Percentiles rank a stretch among this genome's conserved stretches.
Evolutionary conservation across 495 filamentous ascomycete species (phyloP).

Genomic region (Tuber indicum): DNA sequence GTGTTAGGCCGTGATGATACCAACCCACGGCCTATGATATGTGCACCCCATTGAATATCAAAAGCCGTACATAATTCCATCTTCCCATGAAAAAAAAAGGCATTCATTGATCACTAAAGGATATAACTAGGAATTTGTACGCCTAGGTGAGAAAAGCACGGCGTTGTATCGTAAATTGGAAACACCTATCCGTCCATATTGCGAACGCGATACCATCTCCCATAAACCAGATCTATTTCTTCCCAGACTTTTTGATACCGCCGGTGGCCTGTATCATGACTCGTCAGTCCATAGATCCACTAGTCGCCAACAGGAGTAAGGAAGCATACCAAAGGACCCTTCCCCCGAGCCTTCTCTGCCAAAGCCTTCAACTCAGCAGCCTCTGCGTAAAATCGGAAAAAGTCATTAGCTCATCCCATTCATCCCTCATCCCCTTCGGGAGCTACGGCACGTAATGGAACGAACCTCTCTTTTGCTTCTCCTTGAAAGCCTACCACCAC

Average conservation of each 20-base stretch:
- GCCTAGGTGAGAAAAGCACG: background rate
- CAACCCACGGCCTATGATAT: background rate
- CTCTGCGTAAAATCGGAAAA: constrained; percentile 17
- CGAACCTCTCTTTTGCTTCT: constrained; percentile 36
- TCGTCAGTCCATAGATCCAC: constrained; percentile 13
- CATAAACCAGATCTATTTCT: constrained; percentile 30
- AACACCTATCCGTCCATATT: background rate
- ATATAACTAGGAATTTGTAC: background rate
- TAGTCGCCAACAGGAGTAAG: background rate
- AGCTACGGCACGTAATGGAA: background rate
- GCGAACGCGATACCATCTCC: background rate
- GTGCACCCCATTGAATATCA: background rate
- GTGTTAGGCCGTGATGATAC: background rate
- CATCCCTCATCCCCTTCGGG: background rate
- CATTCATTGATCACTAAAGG: constrained; percentile 4
- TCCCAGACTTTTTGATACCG: constrained; percentile 43
- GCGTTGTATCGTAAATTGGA: background rate
- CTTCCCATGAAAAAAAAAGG: background rate
- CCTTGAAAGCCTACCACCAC: constrained; percentile 37
- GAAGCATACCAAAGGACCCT: constrained; percentile 38
- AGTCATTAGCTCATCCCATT: constrained; percentile 16
- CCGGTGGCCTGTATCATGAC: constrained; percentile 18
- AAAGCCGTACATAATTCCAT: background rate
- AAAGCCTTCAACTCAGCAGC: constrained; percentile 39
- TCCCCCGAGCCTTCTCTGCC: constrained; percentile 38